These are phyloP conservation scores for Metarhizium anisopliae DNA, from an alignment of 2,329 filamentous ascomycete genomes.

Conservation along the genomic window DNA sequence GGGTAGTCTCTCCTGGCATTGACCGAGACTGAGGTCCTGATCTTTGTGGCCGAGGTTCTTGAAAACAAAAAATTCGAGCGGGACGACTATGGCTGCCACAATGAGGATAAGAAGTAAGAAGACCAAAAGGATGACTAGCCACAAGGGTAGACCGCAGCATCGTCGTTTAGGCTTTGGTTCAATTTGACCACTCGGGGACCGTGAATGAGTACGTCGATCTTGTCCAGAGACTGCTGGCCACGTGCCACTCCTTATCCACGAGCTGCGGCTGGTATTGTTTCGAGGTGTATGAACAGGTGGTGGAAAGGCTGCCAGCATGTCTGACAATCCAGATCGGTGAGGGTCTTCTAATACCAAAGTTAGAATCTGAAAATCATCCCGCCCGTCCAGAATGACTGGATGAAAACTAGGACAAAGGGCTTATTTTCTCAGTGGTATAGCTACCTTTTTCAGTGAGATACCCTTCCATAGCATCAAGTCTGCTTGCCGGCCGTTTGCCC, in stretches of 20 bases:
- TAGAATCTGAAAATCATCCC: constrained; percentile 1
- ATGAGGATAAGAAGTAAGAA: constrained; percentile 63
- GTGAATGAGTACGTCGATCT: constrained; percentile 6
- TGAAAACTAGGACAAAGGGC: no score
- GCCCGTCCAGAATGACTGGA: no score
- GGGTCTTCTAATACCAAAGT: constrained; percentile 27
- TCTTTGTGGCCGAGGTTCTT: constrained; percentile 32
- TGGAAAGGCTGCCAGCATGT: constrained; percentile 58
- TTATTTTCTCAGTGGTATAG: neutral
- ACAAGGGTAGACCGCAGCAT: constrained; percentile 78
- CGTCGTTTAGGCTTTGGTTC: constrained; percentile 34
- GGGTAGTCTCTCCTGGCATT: constrained; percentile 52
- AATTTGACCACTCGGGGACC: constrained; percentile 6
- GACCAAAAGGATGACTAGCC: constrained; percentile 60
- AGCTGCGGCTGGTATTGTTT: constrained; percentile 33
- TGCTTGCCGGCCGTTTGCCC: constrained; percentile 57
- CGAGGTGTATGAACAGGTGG: constrained; percentile 45
- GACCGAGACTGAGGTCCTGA: constrained; percentile 27
- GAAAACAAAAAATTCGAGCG: constrained; percentile 56
- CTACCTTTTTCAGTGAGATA: constrained; percentile 37
- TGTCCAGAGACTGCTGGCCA: constrained; percentile 38
- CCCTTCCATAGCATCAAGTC: constrained; percentile 43
- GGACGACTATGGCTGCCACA: constrained; percentile 74
- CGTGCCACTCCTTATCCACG: constrained; percentile 33
- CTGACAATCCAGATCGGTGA: constrained; percentile 46